Base-by-base conservation (phyloP, 495 filamentous ascomycete genomes). In the Rostrohypoxylon terebratum region DNA sequence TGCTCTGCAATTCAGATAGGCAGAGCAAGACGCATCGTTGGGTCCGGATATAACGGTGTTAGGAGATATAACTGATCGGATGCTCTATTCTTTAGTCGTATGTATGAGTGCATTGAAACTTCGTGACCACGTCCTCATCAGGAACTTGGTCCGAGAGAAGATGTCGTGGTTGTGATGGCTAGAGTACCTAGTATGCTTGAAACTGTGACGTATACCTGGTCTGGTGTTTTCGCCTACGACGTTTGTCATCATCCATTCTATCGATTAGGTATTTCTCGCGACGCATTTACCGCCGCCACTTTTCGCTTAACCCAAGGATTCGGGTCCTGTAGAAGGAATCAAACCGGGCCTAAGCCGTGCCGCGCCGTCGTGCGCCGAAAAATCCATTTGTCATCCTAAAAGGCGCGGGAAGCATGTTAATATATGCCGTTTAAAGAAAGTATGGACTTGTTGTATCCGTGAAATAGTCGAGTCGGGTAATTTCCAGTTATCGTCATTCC, bases 401-500 rank as follows among this genome's bases (percentile, higher is more conserved):
- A 63, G 11, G 44, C 16, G 16, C 10, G 36, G 16, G 36, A 18
- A 54, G 13, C 51, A 21, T 34, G n/a, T 3, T 50, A 34, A 21
- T 23, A n/a, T 16, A 20, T 66, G 28, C 55, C 54, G 9, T 59
- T 59, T 60, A 38, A 50, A 69, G 66, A 42, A 63, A 33, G 9
- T 9, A 11, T 54, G 38, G 59, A 20, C 50, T 69, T 61, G 44
- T 23, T 31, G 44, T 59, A 42, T 18, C 31, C 38, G 50, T 55
- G 45, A 34, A 40, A 4, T 9, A 42, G 16, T 23, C 50, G 28
- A 63, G 47, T 58, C 50, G 66, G 66, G 42, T 14, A 18, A 40
- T 23, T 69, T 40, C 59, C 53, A 36, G 21, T 33, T 36, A 65
- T 38, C 3, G 45, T 7, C 9, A 16, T 48, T 18, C 5, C 16